Evolutionary conservation across 176 grass and related monocot genomes (phyloP).

Genomic region (Tuctoria greenei): DNA sequence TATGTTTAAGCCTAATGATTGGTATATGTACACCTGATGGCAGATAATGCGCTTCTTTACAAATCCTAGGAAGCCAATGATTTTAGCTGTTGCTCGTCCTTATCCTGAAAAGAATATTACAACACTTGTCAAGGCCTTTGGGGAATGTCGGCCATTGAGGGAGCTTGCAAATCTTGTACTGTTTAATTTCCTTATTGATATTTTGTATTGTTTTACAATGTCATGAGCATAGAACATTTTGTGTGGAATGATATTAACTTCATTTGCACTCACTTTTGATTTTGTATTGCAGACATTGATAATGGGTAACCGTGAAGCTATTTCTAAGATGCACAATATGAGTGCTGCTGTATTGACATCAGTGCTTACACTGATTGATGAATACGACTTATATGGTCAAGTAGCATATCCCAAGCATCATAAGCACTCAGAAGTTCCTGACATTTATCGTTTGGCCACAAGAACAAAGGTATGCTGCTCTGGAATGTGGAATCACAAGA

Average conservation of each 20-base stretch:
- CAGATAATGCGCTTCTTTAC: constrained; percentile 92
- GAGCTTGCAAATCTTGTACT: constrained; percentile 79
- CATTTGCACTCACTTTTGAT: neutral
- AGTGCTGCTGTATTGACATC: constrained; percentile 77
- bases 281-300: constrained; percentile 60
- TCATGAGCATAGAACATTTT: neutral
- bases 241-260: neutral
- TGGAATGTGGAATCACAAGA: constrained; percentile 19
- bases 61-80: constrained; percentile 84
- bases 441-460: constrained; percentile 74
- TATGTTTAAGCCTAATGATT: constrained; percentile 29
- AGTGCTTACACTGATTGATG: constrained; percentile 74
- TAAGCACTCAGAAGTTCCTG: constrained; percentile 82
- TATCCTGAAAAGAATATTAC: constrained; percentile 81
- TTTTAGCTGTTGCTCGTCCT: constrained; percentile 70
- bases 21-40: constrained; percentile 27
- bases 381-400: constrained; percentile 81
- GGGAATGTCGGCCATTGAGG: constrained; percentile 74
- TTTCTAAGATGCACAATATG: constrained; percentile 77
- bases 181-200: constrained; percentile 14
- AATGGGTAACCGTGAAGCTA: constrained; percentile 82
- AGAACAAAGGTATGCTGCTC: constrained; percentile 70
- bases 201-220: constrained; percentile 19
- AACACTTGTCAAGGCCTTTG: constrained; percentile 76
- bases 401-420: constrained; percentile 86